Conservation (phyloP, 352 stramenopile genomes). For the Pythium angustatum region DNA sequence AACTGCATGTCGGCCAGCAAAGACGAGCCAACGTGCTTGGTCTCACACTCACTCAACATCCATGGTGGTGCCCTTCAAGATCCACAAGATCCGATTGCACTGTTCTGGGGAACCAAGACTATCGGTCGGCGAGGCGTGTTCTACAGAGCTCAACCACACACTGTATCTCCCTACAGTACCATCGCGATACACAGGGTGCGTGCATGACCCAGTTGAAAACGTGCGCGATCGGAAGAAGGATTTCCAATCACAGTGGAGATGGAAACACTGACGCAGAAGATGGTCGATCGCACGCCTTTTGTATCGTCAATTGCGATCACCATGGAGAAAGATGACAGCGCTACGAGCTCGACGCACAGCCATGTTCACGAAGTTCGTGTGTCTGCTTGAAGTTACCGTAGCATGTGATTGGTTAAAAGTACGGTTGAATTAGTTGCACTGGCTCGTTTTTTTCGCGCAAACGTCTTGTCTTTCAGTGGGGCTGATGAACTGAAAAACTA, state of each 20-base stretch:
- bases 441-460: background rate
- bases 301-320: conserved; percentile 16
- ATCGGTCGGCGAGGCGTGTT: too few species aligned
- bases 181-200: too few species aligned
- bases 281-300: background rate
- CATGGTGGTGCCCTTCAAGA: too few species aligned
- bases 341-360: background rate
- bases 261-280: background rate
- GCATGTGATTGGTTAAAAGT: background rate
- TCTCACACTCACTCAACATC: too few species aligned
- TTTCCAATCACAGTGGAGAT: background rate
- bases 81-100: too few species aligned
- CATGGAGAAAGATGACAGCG: background rate
- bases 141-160: too few species aligned
- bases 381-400: conserved; percentile 8
- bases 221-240: too few species aligned
- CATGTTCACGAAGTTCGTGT: conserved; percentile 7
- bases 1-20: too few species aligned
- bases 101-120: too few species aligned
- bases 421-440: background rate
- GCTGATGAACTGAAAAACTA: conserved; percentile 5
- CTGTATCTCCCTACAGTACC: background rate
- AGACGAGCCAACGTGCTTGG: too few species aligned
- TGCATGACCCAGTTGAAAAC: too few species aligned
- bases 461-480: background rate